A percentile compares a stretch with the other conserved stretches of the same genome.
These are phyloP conservation scores for Hortiboletus campestris DNA, from an alignment of 768 basidiomycete species.

Conservation along the genomic window DNA sequence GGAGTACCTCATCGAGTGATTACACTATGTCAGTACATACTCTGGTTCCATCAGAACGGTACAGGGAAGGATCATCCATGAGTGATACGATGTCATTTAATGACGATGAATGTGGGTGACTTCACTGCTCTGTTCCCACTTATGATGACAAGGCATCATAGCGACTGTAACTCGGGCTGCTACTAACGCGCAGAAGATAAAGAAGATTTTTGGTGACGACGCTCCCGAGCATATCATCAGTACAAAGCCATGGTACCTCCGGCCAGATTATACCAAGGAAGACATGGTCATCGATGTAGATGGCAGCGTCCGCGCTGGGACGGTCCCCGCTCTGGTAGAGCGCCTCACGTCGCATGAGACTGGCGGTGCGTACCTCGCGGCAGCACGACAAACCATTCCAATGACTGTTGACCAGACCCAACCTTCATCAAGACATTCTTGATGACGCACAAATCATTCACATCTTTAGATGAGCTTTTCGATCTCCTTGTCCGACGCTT, in stretches of 20 bases:
- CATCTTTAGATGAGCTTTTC: constrained; percentile 77
- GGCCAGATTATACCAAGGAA: constrained; percentile 69
- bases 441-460: constrained; percentile 96
- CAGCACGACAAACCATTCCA: not conserved
- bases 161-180: constrained; percentile 24
- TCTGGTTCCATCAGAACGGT: constrained; percentile 21
- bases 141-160: constrained; percentile 9
- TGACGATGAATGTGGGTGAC: constrained; percentile 26
- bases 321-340: constrained; percentile 81
- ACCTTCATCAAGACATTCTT: constrained; percentile 87
- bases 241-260: constrained; percentile 79
- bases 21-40: constrained; percentile 28
- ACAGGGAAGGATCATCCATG: constrained; percentile 15
- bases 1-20: constrained; percentile 22
- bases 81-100: constrained; percentile 21
- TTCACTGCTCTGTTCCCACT: not conserved
- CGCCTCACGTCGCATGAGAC: constrained; percentile 89
- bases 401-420: constrained; percentile 48
- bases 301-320: constrained; percentile 82
- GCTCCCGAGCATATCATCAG: constrained; percentile 46
- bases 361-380: constrained; percentile 55
- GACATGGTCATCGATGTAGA: constrained; percentile 88
- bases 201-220: constrained; percentile 64
- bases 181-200: constrained; percentile 53
- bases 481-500: constrained; percentile 81